Evolutionary conservation across 345 rosid genomes (phyloP).

Genomic region (Citropsis articulata): DNA sequence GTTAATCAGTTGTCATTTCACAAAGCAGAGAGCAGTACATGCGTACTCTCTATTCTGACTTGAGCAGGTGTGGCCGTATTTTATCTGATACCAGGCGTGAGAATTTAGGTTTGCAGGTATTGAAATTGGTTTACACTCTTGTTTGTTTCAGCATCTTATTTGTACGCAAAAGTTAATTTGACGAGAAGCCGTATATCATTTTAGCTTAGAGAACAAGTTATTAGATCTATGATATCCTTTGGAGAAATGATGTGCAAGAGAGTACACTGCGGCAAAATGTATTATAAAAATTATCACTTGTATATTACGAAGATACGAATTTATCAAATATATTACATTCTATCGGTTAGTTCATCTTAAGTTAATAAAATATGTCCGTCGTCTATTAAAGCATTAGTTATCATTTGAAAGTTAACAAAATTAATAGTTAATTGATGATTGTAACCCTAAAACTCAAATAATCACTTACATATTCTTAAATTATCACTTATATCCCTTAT

Average conservation of each 20-base stretch:
- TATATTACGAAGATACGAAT: rapidly evolving
- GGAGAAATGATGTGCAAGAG: too few relatives aligned
- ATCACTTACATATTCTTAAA: too few relatives aligned
- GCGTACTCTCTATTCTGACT: background rate
- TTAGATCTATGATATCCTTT: rapidly evolving
- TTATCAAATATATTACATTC: too few relatives aligned
- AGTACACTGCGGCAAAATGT: rapidly evolving
- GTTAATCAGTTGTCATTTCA: background rate
- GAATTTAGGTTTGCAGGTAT: background rate
- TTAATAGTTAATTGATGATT: too few relatives aligned
- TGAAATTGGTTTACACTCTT: background rate
- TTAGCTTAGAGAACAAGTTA: too few relatives aligned
- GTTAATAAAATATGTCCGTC: too few relatives aligned
- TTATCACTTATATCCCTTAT: too few relatives aligned
- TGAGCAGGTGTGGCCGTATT: background rate
- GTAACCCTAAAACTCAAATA: too few relatives aligned
- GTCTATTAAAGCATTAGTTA: rapidly evolving
- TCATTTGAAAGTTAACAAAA: too few relatives aligned
- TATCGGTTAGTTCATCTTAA: too few relatives aligned
- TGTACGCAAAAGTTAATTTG: background rate
- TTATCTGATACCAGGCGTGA: background rate
- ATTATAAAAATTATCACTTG: rapidly evolving
- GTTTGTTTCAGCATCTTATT: background rate
- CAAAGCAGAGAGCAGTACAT: background rate
- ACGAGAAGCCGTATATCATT: too few relatives aligned